Conservation (phyloP, 495 filamentous ascomycete species). For the Aspergillus ellipticus region DNA sequence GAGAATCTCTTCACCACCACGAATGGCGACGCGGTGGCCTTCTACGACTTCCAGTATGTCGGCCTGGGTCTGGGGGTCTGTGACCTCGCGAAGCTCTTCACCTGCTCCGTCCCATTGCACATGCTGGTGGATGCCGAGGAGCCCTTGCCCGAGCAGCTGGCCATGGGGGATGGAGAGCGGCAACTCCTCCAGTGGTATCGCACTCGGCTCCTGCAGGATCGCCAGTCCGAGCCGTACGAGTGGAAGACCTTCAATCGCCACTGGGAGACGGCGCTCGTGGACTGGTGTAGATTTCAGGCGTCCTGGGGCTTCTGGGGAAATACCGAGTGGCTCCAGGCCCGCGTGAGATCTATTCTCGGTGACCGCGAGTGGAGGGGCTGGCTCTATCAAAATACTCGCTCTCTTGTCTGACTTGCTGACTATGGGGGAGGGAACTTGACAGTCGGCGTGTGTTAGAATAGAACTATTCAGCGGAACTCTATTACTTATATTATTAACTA, state of each 20-base stretch:
- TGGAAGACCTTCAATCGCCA: constrained; percentile 31
- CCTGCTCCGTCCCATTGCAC: constrained; percentile 33
- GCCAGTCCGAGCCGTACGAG: constrained; percentile 16
- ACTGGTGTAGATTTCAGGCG: constrained; percentile 42
- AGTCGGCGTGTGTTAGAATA: too few relatives aligned
- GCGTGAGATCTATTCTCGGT: constrained; percentile 32
- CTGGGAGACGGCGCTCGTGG: constrained; percentile 39
- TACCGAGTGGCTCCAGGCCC: constrained; percentile 38
- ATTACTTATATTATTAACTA: too few relatives aligned
- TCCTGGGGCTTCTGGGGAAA: constrained; percentile 45
- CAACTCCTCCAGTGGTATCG: constrained; percentile 27
- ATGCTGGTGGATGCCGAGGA: constrained; percentile 27
- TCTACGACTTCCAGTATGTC: constrained; percentile 42
- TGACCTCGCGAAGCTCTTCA: constrained; percentile 40
- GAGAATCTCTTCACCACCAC: constrained; percentile 41
- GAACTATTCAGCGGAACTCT: too few relatives aligned
- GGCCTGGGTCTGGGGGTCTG: constrained; percentile 37
- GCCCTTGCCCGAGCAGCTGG: constrained; percentile 22
- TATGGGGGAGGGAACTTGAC: too few relatives aligned
- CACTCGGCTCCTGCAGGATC: constrained; percentile 12
- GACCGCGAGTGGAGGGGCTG: constrained; percentile 30
- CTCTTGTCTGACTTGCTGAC: too few relatives aligned
- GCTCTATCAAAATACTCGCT: constrained; percentile 23
- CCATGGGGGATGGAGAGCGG: constrained; percentile 29
- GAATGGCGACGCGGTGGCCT: constrained; percentile 28